A percentile compares a stretch with the other conserved stretches of the same genome.
Conservation (phyloP, 1,284 basidiomycete species). For the Leccinum huronense region DNA sequence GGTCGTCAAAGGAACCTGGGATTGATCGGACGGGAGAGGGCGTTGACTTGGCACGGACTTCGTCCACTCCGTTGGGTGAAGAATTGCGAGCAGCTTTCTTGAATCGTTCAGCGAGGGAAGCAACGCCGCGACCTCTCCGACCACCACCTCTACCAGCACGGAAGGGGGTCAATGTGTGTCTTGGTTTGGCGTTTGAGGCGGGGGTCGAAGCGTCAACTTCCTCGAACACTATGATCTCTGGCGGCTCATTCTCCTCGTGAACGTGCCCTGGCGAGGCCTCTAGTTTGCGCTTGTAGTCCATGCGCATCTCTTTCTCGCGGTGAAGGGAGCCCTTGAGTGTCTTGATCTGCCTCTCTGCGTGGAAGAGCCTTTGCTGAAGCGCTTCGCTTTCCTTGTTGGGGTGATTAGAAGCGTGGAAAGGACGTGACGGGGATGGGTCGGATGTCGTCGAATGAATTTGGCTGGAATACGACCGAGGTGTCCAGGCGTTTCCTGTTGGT, state of each 20-base stretch:
- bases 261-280: constrained; percentile 40
- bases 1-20: constrained; percentile 39
- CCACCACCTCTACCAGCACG: constrained; percentile 38
- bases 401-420: constrained; percentile 66
- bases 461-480: constrained; percentile 54
- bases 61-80: constrained; percentile 49
- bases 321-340: constrained; percentile 76
- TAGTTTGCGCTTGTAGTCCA: constrained; percentile 59
- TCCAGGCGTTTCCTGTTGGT: constrained; percentile 63
- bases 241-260: constrained; percentile 43
- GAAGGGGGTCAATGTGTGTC: constrained; percentile 38
- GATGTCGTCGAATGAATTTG: constrained; percentile 56
- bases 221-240: constrained; percentile 45
- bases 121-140: constrained; percentile 48
- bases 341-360: constrained; percentile 78
- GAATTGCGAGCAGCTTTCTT: constrained; percentile 55
- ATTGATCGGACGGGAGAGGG: constrained; percentile 54
- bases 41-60: constrained; percentile 37
- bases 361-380: constrained; percentile 73
- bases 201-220: constrained; percentile 39
- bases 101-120: constrained; percentile 61
- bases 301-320: constrained; percentile 75
- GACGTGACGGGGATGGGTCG: constrained; percentile 62
- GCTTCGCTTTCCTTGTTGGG: constrained; percentile 77
- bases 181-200: constrained; percentile 33